phyloP scores from a whole-genome alignment of 2,329 filamentous ascomycete species.

The Aspergillus sp. region DNA sequence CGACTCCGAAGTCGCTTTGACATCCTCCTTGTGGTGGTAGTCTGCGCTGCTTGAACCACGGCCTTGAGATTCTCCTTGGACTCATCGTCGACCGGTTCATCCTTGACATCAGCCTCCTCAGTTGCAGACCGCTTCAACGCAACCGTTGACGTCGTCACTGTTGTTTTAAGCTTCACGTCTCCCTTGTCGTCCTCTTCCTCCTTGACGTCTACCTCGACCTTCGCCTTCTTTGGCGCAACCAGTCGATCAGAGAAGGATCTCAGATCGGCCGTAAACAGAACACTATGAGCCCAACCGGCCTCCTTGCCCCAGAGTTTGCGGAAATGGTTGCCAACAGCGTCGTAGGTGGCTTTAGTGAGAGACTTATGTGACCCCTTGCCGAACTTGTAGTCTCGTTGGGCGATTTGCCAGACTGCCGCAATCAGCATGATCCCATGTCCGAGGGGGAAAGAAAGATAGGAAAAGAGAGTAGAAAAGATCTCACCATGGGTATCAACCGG shows the following conservation, averaged over 20 bases:
- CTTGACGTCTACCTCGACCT: conserved; percentile 27
- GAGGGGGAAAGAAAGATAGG: neutral
- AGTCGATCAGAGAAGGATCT: conserved; percentile 74
- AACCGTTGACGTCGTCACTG: conserved; percentile 25
- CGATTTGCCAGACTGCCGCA: conserved; percentile 84
- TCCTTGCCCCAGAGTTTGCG: conserved; percentile 86
- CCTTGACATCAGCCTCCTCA: conserved; percentile 21
- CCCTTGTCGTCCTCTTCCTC: conserved; percentile 27
- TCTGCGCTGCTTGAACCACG: conserved; percentile 21
- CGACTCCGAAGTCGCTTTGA: conserved; percentile 31
- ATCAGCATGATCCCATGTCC: neutral
- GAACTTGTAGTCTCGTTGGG: conserved; percentile 92
- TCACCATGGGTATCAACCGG: conserved; percentile 87
- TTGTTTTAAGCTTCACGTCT: conserved; percentile 27
- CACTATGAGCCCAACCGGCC: conserved; percentile 96
- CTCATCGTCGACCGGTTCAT: conserved; percentile 19
- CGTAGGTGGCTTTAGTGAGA: conserved; percentile 83
- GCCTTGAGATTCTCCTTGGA: conserved; percentile 16
- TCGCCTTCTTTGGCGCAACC: conserved; percentile 38
- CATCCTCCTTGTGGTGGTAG: conserved; percentile 26
- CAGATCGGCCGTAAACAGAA: conserved; percentile 91
- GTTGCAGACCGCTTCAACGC: conserved; percentile 24
- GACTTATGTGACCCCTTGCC: conserved; percentile 79
- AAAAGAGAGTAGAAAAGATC: conserved; percentile 7
- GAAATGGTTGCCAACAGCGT: conserved; percentile 88